Percentiles rank a stretch among this genome's conserved stretches.
Conservation (phyloP, 75 land plant genomes). For the Pinus taeda region DNA sequence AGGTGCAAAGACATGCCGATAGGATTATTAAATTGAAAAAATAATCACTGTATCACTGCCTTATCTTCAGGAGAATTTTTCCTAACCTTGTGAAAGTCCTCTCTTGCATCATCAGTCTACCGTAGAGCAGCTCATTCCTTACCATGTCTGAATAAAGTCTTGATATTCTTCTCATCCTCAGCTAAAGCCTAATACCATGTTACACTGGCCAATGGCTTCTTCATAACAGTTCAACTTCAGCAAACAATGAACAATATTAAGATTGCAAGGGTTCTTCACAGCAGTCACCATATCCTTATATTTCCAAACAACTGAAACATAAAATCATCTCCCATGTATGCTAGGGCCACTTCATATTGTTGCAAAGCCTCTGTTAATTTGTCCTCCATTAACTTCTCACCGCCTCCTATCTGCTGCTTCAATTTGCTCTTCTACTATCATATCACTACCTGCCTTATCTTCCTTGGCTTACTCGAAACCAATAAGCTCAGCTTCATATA, state of each 20-base stretch:
- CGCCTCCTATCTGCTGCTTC: slow-evolving; percentile 88
- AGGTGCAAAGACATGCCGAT: no score
- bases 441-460: slow-evolving; percentile 88
- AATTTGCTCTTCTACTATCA: slow-evolving; percentile 98
- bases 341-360: slow-evolving; percentile 99
- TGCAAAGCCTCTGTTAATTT: slow-evolving; percentile 91
- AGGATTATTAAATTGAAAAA: no score
- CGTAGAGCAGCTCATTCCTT: slow-evolving; percentile 91
- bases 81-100: slow-evolving; percentile 74
- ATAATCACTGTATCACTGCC: slow-evolving; percentile 29
- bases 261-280: slow-evolving; percentile 95
- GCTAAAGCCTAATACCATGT: slow-evolving; percentile 56
- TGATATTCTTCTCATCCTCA: slow-evolving; percentile 88
- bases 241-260: no score
- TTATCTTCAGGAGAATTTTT: slow-evolving; percentile 82
- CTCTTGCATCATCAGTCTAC: slow-evolving; percentile 83
- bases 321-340: slow-evolving; percentile 99
- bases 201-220: slow-evolving; percentile 95
- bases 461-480: slow-evolving; percentile 94
- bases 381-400: slow-evolving; percentile 82
- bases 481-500: slow-evolving; percentile 94
- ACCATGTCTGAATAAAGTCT: slow-evolving; percentile 89
- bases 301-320: slow-evolving; percentile 99
- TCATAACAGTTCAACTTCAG: slow-evolving; percentile 65
- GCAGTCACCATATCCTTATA: slow-evolving; percentile 97